Evolutionary conservation across 768 basidiomycete species (phyloP), one percentile per base, ranked within the genome.

Genomic region (Candolleomyces efflorescens): DNA sequence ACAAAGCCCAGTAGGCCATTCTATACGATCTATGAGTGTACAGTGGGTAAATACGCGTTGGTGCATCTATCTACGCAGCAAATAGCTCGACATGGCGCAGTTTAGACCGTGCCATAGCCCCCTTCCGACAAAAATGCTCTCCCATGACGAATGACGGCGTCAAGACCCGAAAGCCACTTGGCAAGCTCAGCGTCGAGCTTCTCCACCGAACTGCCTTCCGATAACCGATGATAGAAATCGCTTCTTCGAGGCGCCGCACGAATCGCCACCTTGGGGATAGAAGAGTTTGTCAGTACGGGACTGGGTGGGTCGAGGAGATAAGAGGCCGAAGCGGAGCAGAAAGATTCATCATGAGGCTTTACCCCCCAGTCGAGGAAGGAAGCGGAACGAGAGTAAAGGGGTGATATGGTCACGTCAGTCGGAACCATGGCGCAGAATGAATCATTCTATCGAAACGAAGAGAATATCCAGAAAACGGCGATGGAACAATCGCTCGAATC

Each of bases 171-270:
- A 0, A 90, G 75, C 89, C 89, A 91, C 54, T 75, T 77, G 24
- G 69, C 64, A 17, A 91, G 72, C 60, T 82, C 84, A 0, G 58
- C 65, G 56, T 81, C 77, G 32, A 91, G 77, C 55, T 80, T 78
- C 55, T 83, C 82, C 9, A 72, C 45, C 3, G 84, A 77, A 1
- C 77, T 82, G 1, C 85, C 83, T 54, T 87, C 78, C 1, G 82
- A 76, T n/a, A 91, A 77, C 20, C 81, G 78, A 3, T 71, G 67
- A 60, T 84, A 88, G 66, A 91, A 91, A 44, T 83, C 82, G 23
- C 69, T 68, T 0, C 89, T 84, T 15, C 77, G 72, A 0, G 89
- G 85, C 27, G 82, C 86, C 36, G 78, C 81, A 52, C 81, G 81
- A 49, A 86, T 79, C 3, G 84, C 84, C 1, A 85, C 64, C 84